Conservation (phyloP, 805 yeast species). For the Kluyveromyces wickerhamii region DNA sequence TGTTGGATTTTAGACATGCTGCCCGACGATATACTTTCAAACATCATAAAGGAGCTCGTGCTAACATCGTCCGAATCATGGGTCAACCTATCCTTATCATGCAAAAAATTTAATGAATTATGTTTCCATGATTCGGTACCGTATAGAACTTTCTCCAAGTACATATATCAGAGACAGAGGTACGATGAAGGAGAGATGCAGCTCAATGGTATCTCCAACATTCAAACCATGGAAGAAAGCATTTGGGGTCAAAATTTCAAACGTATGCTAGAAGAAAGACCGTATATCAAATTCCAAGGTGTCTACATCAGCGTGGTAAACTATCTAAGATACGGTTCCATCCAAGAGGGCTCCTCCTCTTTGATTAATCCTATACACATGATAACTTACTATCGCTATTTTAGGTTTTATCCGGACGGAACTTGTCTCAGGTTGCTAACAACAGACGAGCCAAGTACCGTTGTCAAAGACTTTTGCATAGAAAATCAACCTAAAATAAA, state of each 20-base stretch:
- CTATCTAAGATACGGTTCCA: conserved; percentile 77
- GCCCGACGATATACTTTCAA: conserved; percentile 51
- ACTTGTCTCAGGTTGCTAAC: conserved; percentile 61
- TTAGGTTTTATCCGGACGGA: conserved; percentile 76
- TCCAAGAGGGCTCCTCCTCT: conserved; percentile 53
- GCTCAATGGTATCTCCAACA: conserved; percentile 30
- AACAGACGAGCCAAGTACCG: conserved; percentile 58
- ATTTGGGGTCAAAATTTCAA: conserved; percentile 35
- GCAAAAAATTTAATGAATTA: conserved; percentile 46
- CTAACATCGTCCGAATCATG: conserved; percentile 50
- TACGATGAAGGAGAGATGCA: conserved; percentile 40
- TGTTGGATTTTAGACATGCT: conserved; percentile 36
- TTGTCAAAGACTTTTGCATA: conserved; percentile 48
- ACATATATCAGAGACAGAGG: conserved; percentile 46
- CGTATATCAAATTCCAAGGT: conserved; percentile 75
- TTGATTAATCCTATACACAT: conserved; percentile 73
- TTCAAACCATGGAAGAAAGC: conserved; percentile 32
- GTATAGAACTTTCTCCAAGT: conserved; percentile 43
- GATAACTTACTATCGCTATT: conserved; percentile 81
- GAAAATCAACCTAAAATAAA: conserved; percentile 25
- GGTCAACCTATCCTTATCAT: conserved; percentile 52
- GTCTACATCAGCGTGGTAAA: conserved; percentile 79
- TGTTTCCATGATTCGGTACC: conserved; percentile 46
- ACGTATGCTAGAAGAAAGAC: conserved; percentile 44
- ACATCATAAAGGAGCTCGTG: conserved; percentile 42